Evolutionary conservation across 331 rosid genomes (phyloP), one percentile per base, ranked within the genome.

Genomic region (Arachis monticola): DNA sequence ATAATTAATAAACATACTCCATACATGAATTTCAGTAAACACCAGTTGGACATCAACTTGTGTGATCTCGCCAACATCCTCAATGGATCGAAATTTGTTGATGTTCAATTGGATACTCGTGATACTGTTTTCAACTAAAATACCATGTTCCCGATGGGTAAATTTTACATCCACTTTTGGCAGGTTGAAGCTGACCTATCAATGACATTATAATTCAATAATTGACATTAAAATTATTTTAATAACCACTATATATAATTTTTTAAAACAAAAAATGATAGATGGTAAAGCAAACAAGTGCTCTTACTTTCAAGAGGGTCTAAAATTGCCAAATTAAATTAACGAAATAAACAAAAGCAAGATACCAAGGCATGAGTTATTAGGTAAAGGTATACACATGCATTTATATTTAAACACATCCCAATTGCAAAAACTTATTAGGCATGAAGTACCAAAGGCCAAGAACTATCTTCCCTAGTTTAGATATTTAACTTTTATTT

Each of bases 21-120:
- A 51, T 95, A 95, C 99, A 77, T 95, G 96, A 82, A 95, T 92
- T 84, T 90, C 97, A 62, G 85, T 89, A 73, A 95, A 87, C 79
- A 86, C 90, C 80, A 95, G 77, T 74, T 87, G 91, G 64, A 92
- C 76, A 81, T 95, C 94, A 82, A 95, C 87, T 82, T 93, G 93
- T 14, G 92, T 86, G 71, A 88, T 86, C 85, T 92, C 99, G 70
- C 89, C 92, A 63, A 53, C 82, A 73, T 89, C 86, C 67, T 87
- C 92, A 63, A 60, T 60, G 42, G 91, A 77, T 52, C 71, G 86
- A 51, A 90, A 87, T 80, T 90, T 95, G 69, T 67, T 71, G 79
- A 83, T 92, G 66, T 78, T 89, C 72, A 95, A 81, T 72, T 92
- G 92, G 81, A 95, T 80, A 60, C 99, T 98, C 79, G 74, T 79